Evolutionary conservation across 1,139 yeast genomes (phyloP).

Genomic region (Suhomyces ambrosiae): DNA sequence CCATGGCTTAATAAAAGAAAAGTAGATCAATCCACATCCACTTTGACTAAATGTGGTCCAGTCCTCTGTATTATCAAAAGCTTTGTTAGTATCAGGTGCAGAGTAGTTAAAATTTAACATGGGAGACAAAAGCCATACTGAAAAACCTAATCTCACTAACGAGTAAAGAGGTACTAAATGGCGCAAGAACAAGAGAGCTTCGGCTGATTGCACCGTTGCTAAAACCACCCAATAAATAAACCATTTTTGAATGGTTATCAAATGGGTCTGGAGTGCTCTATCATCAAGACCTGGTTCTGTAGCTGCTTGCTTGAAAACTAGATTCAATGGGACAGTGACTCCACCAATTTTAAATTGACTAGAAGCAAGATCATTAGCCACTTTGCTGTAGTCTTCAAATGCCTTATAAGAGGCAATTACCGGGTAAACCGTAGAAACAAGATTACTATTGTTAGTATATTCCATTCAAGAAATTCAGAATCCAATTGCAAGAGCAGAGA

Average conservation of each 20-base stretch:
- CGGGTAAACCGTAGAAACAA: slow-evolving; percentile 53
- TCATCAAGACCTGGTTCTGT: slow-evolving; percentile 15
- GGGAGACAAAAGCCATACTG: slow-evolving; percentile 59
- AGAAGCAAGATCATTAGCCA: slow-evolving; percentile 27
- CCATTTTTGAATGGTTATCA: slow-evolving; percentile 55
- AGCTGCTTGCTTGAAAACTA: slow-evolving; percentile 23
- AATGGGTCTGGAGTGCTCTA: slow-evolving; percentile 27
- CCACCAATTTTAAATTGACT: slow-evolving; percentile 37
- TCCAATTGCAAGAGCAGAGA: no score
- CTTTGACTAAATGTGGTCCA: slow-evolving; percentile 23
- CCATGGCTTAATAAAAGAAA: slow-evolving; percentile 34
- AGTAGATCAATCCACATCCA: slow-evolving; percentile 46
- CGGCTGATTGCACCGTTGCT: slow-evolving; percentile 37
- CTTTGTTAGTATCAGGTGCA: background rate
- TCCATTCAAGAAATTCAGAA: no score
- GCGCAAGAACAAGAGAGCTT: slow-evolving; percentile 34
- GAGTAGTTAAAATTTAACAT: slow-evolving; percentile 21
- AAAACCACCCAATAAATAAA: slow-evolving; percentile 59
- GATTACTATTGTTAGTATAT: slow-evolving; percentile 25
- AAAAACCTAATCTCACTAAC: slow-evolving; percentile 40
- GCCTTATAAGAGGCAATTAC: slow-evolving; percentile 55
- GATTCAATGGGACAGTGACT: slow-evolving; percentile 36
- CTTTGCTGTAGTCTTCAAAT: slow-evolving; percentile 39
- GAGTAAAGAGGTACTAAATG: slow-evolving; percentile 52
- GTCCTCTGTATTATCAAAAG: slow-evolving; percentile 18